These are phyloP conservation scores for Firmiana major DNA, from an alignment of 345 rosid genomes.

Conservation along the genomic window DNA sequence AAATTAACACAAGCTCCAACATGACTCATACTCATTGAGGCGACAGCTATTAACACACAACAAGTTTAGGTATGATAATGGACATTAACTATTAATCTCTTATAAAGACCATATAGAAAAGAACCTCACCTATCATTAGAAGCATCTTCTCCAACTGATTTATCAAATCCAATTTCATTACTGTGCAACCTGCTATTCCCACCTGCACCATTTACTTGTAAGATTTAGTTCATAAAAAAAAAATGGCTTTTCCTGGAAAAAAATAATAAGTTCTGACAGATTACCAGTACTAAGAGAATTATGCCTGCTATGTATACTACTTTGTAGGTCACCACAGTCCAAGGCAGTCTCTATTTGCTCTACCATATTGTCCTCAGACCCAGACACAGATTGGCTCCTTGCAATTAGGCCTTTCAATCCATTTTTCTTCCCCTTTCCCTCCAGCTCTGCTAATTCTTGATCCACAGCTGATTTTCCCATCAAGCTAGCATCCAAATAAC, in stretches of 20 bases:
- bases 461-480: constrained; percentile 26
- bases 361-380: constrained; percentile 32
- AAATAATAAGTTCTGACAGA: neutral
- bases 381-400: constrained; percentile 27
- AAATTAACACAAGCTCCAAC: neutral
- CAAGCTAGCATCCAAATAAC: constrained; percentile 20
- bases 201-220: constrained; percentile 27
- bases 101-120: neutral
- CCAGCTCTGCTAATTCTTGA: constrained; percentile 28
- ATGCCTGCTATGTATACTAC: constrained; percentile 29
- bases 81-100: neutral
- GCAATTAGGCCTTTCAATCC: constrained; percentile 27
- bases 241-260: neutral
- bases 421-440: constrained; percentile 27
- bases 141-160: constrained; percentile 36
- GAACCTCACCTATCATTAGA: constrained; percentile 42
- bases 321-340: constrained; percentile 28
- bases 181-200: constrained; percentile 32
- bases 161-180: constrained; percentile 33
- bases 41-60: too few species aligned
- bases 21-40: neutral
- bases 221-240: neutral
- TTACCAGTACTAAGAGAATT: constrained; percentile 40
- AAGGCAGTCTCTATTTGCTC: constrained; percentile 34
- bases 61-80: neutral